Base-by-base conservation (phyloP, 169 alveolate genomes). In the Eimeria maxima region DNA sequence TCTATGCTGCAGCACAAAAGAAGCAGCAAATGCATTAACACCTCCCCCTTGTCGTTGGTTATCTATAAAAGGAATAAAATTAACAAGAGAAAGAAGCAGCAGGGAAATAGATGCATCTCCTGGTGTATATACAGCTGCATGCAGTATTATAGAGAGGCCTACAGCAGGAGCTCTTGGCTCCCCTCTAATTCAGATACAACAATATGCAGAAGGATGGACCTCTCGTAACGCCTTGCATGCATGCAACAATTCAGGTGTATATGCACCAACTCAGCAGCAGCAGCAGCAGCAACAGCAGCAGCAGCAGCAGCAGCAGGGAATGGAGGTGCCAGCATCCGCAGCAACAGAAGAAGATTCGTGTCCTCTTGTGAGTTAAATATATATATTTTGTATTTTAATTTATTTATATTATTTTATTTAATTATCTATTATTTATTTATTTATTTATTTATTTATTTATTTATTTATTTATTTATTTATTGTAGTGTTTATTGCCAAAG, bases 401-500 rank as follows among this genome's bases (percentile, higher is more conserved):
- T n/a, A n/a, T n/a, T n/a, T n/a, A n/a, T n/a, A n/a, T n/a, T n/a
- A n/a, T n/a, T n/a, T n/a, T n/a, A n/a, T n/a, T n/a, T n/a, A n/a
- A n/a, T n/a, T n/a, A n/a, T n/a, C n/a, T n/a, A n/a, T n/a, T 22
- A 65, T 65, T 11, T 22, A 65, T 65, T 11, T 22, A 65, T 65
- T 11, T 22, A 65, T 65, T 11, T 22, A 65, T 65, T 11, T 22
- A 65, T 65, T 11, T 22, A 65, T 65, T 57, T 13, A 57, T 11
- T 74, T 8, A 8, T 33, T 42, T 44, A 33, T 6, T n/a, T n/a
- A 38, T 33, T 38, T 60, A 7, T 29, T 74, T 38, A 11, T 3
- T 74, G 8, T 10, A 91, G 95, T 91, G 95, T 42, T 73, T 91
- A 11, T n/a, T 91, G 60, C 90, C 22, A n/a, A 91, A 91, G 83